Evolutionary conservation across 768 basidiomycete genomes (phyloP).

Genomic region (Russula emetica): DNA sequence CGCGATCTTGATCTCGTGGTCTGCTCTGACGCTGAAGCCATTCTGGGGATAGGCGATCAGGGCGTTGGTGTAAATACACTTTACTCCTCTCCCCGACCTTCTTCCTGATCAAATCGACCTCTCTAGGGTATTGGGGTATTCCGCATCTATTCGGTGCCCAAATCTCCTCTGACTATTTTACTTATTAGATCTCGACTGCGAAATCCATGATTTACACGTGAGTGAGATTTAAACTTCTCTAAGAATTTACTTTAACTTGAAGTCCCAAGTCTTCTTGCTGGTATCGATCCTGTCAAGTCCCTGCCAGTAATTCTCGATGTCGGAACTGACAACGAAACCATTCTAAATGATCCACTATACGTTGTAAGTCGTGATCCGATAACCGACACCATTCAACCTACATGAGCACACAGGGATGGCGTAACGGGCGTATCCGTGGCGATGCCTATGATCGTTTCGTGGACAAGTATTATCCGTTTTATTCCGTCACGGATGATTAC

Average conservation of each 20-base stretch:
- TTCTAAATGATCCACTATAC: conserved; percentile 61
- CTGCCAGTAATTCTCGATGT: conserved; percentile 67
- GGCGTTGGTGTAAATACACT: conserved; percentile 59
- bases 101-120: neutral
- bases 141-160: conserved; percentile 1
- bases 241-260: neutral
- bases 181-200: conserved; percentile 59
- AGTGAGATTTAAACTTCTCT: conserved; percentile 22
- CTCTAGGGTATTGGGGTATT: conserved; percentile 38
- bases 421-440: conserved; percentile 63
- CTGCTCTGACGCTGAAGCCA: conserved; percentile 80
- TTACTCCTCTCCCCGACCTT: neutral
- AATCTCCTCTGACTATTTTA: conserved; percentile 1
- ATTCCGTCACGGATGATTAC: neutral
- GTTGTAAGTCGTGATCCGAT: conserved; percentile 44
- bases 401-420: conserved; percentile 56
- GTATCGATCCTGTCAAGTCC: conserved; percentile 57
- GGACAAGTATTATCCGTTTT: conserved; percentile 48
- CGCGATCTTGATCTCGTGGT: conserved; percentile 73
- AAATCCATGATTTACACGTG: conserved; percentile 78
- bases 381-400: neutral
- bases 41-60: conserved; percentile 72
- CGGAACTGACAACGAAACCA: conserved; percentile 65
- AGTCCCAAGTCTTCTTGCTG: conserved; percentile 51
- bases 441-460: conserved; percentile 73